Evolutionary conservation across 2,329 filamentous ascomycete species (phyloP), one percentile per base, ranked within the genome.

Genomic region (Colletotrichum musae): DNA sequence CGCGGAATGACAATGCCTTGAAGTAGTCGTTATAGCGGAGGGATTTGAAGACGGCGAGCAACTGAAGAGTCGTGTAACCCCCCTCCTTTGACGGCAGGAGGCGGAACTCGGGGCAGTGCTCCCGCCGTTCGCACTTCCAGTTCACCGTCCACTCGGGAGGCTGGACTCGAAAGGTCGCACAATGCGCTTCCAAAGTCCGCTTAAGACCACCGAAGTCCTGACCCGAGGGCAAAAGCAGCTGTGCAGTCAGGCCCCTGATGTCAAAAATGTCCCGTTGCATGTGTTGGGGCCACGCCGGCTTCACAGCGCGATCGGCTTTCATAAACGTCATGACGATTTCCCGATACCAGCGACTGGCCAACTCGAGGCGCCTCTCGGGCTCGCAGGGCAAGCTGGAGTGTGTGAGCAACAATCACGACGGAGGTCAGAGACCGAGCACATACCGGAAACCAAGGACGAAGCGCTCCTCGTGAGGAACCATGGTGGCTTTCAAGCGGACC

Each of bases 21-120:
- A 89, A 89, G 72, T 86, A 89, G 71, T 87, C 87, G 62, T 89
- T 89, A 74, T 88, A 89, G 10, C 87, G 82, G 68, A 89, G 76
- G 2, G 87, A 86, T 5, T 87, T 83, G 72, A 89, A 83, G 1
- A 89, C 83, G 10, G 87, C 87, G n/a, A 89, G 76, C 3, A 89
- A 79, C 74, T 89, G 87, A 45, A 86, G 75, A 4, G 83, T 77
- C 4, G 82, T 82, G 73, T 89, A 89, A 5, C 73, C 74, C 2
- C 74, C 71, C 3, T 77, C 76, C 64, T 76, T 78, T 3, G 82
- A 76, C 13, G 85, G 82, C 6, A 88, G 77, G 18, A 89, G 78
- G 9, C 86, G 83, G 66, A 89, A 88, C 59, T 87, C 85, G 18
- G 87, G 87, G n/a, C 83, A 68, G 73, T 77, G 62, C 77, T 81